Conservation (phyloP, 768 basidiomycete genomes). For the Mycena galopus region DNA sequence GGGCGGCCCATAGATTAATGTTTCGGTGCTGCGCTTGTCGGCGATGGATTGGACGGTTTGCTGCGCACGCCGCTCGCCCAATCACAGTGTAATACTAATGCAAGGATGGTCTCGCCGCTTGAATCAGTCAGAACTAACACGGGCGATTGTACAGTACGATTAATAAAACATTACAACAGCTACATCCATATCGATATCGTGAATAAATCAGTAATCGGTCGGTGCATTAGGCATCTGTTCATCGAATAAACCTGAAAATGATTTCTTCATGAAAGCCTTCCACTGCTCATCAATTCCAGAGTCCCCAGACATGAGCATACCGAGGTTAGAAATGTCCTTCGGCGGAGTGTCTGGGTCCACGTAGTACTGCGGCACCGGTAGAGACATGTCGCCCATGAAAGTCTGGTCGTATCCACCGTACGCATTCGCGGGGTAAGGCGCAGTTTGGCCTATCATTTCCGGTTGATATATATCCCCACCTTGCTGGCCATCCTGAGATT, state of each 20-base stretch:
- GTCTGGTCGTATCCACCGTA: conserved; percentile 34
- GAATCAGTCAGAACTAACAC: neutral
- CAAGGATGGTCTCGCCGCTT: no score
- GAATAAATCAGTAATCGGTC: neutral
- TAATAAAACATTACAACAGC: neutral
- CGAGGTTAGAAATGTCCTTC: conserved; percentile 54
- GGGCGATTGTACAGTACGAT: neutral
- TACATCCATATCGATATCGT: neutral
- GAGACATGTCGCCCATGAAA: conserved; percentile 13
- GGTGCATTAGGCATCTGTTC: conserved; percentile 35
- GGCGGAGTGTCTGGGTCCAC: conserved; percentile 49
- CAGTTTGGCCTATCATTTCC: conserved; percentile 12
- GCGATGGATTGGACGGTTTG: no score
- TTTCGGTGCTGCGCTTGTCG: neutral
- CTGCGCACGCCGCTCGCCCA: no score
- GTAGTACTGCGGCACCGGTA: conserved; percentile 20
- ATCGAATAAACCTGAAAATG: conserved; percentile 64
- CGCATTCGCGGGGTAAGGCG: neutral
- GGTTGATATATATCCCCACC: conserved; percentile 19
- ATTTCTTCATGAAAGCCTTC: conserved; percentile 73
- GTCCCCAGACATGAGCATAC: conserved; percentile 68
- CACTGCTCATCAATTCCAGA: conserved; percentile 76
- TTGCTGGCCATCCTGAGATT: conserved; percentile 31
- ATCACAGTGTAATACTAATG: no score
- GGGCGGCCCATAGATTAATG: conserved; percentile 40